phyloP scores from a whole-genome alignment of 352 stramenopile species.

The Thalassiosira livingstoniorum region DNA sequence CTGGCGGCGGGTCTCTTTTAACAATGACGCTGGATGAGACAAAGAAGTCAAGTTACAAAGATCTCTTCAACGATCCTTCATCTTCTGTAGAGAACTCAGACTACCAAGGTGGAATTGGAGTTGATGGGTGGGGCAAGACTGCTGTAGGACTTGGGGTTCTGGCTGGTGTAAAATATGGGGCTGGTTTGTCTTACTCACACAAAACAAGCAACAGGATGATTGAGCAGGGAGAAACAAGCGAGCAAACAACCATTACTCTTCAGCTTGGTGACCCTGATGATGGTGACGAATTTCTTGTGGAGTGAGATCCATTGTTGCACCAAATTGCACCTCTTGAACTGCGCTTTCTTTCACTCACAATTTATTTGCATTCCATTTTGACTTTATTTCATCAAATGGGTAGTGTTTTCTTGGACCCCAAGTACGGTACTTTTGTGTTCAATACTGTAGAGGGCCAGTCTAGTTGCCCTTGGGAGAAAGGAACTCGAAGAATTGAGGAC shows the following conservation, averaged over 20 bases:
- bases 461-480: slow-evolving; percentile 13
- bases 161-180: not conserved
- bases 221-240: not conserved
- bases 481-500: slow-evolving; percentile 11
- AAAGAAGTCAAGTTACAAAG: not conserved
- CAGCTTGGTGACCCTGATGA: not conserved
- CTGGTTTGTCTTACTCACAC: not conserved
- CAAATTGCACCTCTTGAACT: not conserved
- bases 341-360: not conserved
- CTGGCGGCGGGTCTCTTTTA: not conserved
- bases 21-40: not conserved
- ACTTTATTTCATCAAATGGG: not conserved
- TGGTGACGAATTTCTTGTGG: not conserved
- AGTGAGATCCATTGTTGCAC: not conserved
- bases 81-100: not conserved
- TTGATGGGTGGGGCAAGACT: not conserved
- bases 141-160: not conserved
- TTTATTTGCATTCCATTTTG: not conserved
- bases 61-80: not conserved
- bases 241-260: not conserved
- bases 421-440: slow-evolving; percentile 6
- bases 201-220: not conserved
- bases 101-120: not conserved
- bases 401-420: not conserved
- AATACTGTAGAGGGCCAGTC: slow-evolving; percentile 1